These are phyloP conservation scores for Avena sativa DNA, from an alignment of 176 grass and related monocot species.

Conservation along the genomic window DNA sequence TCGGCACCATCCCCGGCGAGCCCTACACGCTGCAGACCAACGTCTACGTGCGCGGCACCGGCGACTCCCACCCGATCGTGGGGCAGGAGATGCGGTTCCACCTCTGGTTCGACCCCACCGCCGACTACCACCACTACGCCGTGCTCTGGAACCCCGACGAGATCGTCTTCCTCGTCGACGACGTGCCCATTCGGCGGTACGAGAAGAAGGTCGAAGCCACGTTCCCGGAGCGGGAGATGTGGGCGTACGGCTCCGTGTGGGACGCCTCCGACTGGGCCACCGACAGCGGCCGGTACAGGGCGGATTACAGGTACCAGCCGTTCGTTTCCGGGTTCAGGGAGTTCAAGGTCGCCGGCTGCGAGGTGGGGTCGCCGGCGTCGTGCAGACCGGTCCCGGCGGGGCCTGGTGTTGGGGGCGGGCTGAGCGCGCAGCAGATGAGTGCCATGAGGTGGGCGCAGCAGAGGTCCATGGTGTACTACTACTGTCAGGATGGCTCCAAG, in stretches of 20 bases:
- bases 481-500: slow-evolving; percentile 66
- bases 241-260: slow-evolving; percentile 85
- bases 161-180: slow-evolving; percentile 91
- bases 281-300: slow-evolving; percentile 63
- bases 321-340: slow-evolving; percentile 51
- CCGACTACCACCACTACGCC: slow-evolving; percentile 76
- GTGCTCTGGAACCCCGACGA: slow-evolving; percentile 84
- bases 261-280: slow-evolving; percentile 92
- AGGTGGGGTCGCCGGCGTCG: neutral
- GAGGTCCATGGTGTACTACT: slow-evolving; percentile 45
- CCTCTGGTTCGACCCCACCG: slow-evolving; percentile 84
- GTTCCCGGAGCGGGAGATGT: slow-evolving; percentile 65
- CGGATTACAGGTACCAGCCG: slow-evolving; percentile 80
- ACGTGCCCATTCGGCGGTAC: slow-evolving; percentile 68
- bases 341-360: slow-evolving; percentile 64
- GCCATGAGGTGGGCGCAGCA: too few species aligned
- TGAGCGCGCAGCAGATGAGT: slow-evolving; percentile 58
- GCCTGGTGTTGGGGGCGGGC: slow-evolving; percentile 4
- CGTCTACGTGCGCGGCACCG: slow-evolving; percentile 83
- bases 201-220: neutral
- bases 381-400: slow-evolving; percentile 59
- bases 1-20: slow-evolving; percentile 72
- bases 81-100: slow-evolving; percentile 86
- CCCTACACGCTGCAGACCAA: slow-evolving; percentile 90
- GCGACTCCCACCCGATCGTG: slow-evolving; percentile 61